A percentile compares a stretch with the other conserved stretches of the same genome.
phyloP scores from a whole-genome alignment of 768 basidiomycete genomes.

The Lactarius deliciosus region DNA sequence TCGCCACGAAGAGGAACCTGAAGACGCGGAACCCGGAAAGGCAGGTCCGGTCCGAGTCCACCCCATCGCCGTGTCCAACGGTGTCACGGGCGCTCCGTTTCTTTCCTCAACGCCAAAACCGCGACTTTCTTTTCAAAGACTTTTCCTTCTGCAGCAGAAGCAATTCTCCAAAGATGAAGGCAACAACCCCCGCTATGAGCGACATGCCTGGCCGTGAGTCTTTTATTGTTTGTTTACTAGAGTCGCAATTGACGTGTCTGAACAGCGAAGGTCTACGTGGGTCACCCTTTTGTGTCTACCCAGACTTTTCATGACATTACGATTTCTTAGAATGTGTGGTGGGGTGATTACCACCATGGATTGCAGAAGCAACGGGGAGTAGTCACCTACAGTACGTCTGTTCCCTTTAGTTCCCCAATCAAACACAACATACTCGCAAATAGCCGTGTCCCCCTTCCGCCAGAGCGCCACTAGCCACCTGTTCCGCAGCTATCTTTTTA shows the following conservation, averaged over 20 bases:
- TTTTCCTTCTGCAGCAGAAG: constrained; percentile 7
- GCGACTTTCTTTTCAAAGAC: constrained; percentile 3
- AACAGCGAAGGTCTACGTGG: constrained; percentile 75
- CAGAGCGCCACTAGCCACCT: constrained; percentile 67
- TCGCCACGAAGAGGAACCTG: constrained; percentile 6
- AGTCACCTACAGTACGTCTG: constrained; percentile 67
- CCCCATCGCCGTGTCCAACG: background rate
- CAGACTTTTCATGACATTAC: background rate
- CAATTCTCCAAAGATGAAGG: constrained; percentile 21
- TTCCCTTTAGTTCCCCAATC: constrained; percentile 1
- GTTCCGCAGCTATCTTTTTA: constrained; percentile 74
- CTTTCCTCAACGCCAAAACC: constrained; percentile 15
- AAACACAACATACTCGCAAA: background rate
- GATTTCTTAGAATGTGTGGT: constrained; percentile 72
- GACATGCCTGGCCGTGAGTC: constrained; percentile 81
- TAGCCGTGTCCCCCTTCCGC: constrained; percentile 79
- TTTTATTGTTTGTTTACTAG: constrained; percentile 13
- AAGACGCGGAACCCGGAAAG: constrained; percentile 5
- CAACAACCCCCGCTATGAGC: constrained; percentile 49
- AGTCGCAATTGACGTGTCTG: constrained; percentile 13
- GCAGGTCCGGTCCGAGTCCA: constrained; percentile 22
- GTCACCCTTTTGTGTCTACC: constrained; percentile 34
- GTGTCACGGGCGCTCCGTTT: constrained; percentile 21
- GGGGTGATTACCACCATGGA: constrained; percentile 70
- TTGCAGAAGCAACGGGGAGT: constrained; percentile 68